Evolutionary conservation across 1,284 basidiomycete genomes (phyloP).

Genomic region (Apiotrichum sp.): DNA sequence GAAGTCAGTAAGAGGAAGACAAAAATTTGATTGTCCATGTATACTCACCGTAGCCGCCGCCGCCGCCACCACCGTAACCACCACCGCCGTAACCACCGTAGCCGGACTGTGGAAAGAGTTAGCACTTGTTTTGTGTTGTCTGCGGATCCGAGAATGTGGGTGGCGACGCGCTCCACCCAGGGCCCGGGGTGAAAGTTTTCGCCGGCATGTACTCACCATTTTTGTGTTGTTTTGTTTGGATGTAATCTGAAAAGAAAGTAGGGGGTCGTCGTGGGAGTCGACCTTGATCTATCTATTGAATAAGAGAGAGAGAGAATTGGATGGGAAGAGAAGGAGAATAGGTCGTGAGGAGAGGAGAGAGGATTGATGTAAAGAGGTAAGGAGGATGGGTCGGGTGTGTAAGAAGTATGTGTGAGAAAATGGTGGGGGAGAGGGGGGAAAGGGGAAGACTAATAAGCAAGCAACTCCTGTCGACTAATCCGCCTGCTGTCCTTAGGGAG

Average conservation of each 20-base stretch:
- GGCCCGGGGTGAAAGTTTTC: background rate
- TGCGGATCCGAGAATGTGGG: background rate
- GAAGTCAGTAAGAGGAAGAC: too few relatives aligned
- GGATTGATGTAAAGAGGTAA: background rate
- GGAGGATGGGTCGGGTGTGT: background rate
- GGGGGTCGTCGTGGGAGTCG: background rate
- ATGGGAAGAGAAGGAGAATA: background rate
- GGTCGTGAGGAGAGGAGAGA: background rate
- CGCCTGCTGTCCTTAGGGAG: too few relatives aligned
- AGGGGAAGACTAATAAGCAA: too few relatives aligned
- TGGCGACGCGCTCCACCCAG: conserved; percentile 1
- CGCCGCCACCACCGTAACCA: conserved; percentile 15
- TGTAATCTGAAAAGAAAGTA: conserved; percentile 3
- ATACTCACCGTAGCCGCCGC: too few relatives aligned
- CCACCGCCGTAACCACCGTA: conserved; percentile 34
- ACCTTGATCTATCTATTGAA: background rate
- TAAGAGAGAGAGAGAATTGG: too few relatives aligned
- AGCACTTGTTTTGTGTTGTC: background rate
- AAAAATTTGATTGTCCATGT: too few relatives aligned
- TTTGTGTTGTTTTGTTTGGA: background rate
- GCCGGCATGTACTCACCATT: conserved; percentile 6
- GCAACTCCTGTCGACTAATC: too few relatives aligned
- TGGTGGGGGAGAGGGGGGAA: background rate
- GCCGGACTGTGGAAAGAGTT: conserved; percentile 25
- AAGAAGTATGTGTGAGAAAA: background rate